Evolutionary conservation across 352 stramenopile genomes (phyloP), one percentile per base, ranked within the genome.

Genomic region (Phytopythium ostracodes): DNA sequence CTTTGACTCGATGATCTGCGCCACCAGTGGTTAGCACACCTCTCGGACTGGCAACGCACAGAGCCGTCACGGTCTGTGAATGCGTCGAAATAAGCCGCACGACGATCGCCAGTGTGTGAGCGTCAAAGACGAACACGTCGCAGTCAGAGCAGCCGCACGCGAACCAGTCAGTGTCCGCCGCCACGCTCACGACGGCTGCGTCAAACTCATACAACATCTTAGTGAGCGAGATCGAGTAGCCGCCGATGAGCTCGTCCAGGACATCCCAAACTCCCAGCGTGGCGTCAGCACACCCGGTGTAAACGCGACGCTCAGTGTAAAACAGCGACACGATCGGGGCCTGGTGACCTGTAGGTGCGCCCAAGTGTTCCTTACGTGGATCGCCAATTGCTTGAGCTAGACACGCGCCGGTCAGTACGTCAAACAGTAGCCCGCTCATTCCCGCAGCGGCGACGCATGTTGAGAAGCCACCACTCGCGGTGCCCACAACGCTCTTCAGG

Each of bases 401-500:
- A 53, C 85, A 94, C 31, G 76, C 76, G 0, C 85, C 85, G 20
- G 79, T 75, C 18, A 92, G 61, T 27, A 91, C 57, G 52, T 94
- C 85, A 55, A 88, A 92, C 12, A 92, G 58, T 3, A 80, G 62
- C 0, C 75, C 71, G 57, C 71, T 85, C 29, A 82, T 36, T 8
- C 78, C 77, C 11, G 74, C 71, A 24, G 73, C 73, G 3, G 74
- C 81, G 11, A 90, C 71, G 54, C 79, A 89, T 5, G 78, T 94
- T 10, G 71, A 66, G 7, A 90, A 68, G 17, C 85, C 79, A 35
- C 90, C 76, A 46, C 81, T 94, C 11, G 82, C 78, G 22, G 77
- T 85, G 2, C 81, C 85, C 11, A 94, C 69, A 9, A 91, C 85
- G 44, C 88, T 88, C 61, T 88, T 89, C 38, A 91, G 55, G 20